Evolutionary conservation across 2,329 filamentous ascomycete genomes (phyloP), one percentile per base, ranked within the genome.

Genomic region (Hypomyces perniciosus): DNA sequence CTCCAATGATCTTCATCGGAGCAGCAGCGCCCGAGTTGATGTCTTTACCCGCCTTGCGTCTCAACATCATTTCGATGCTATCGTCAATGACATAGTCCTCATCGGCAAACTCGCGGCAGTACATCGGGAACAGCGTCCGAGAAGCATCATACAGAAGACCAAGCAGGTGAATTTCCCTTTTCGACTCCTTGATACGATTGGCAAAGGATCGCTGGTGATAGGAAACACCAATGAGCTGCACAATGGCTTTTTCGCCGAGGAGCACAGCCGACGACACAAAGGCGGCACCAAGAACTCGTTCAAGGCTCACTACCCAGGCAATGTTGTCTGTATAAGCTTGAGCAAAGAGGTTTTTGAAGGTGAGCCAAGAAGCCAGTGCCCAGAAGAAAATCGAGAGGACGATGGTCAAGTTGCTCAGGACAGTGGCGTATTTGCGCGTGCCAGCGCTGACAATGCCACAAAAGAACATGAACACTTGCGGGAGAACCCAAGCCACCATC

Each of bases 41-140:
- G 43, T 65, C 69, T 50, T 47, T 48, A 20, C 48, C 52, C 5
- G 72, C 76, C 59, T 79, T 81, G 54, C 77, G 79, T 12, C 77
- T 73, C 13, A 89, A 73, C 57, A 82, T 77, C 42, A 89, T 73
- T 61, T 90, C 81, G 62, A 90, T 81, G 53, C 84, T 87, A 69
- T 96, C 90, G 63, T 88, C 88, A 65, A 99, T 96, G 61, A 90
- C 77, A 64, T 91, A 88, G 68, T 99, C 93, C 65, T 97, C 93
- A 27, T 96, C 88, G 13, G 80, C 77, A 61, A 99, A 97, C 61
- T 97, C 92, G 27, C 76, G 78, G 70, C 90, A 96, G 72, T 96
- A 96, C 70, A 90, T 86, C 28, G 93, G 93, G 63, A 97, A 99
- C 46, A 97, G 76, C 5, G 83, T 79, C 48, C 90, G 81, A 3